A percentile compares a stretch with the other conserved stretches of the same genome.
Conservation (phyloP, 2,329 filamentous ascomycete species). For the Venturia asperata region DNA sequence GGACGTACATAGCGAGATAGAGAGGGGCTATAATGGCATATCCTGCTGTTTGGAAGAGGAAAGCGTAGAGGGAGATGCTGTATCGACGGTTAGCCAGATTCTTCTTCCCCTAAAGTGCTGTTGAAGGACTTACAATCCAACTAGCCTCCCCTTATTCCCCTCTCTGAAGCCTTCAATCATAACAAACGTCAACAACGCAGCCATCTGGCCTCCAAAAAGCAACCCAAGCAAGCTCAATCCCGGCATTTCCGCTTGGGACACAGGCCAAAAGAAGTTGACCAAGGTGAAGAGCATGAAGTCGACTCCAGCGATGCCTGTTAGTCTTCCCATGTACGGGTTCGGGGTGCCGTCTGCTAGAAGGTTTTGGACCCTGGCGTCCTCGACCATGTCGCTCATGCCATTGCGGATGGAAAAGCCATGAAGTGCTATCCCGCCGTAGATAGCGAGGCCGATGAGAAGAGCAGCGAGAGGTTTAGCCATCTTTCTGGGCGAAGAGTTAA, state of each 20-base stretch:
- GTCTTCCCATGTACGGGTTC: not conserved
- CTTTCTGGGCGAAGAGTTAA: not conserved
- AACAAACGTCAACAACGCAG: not conserved
- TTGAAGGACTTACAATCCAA: conserved; percentile 7
- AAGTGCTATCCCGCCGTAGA: conserved; percentile 1
- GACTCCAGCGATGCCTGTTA: conserved; percentile 5
- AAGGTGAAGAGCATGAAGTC: conserved; percentile 10
- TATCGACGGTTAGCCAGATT: too few species aligned
- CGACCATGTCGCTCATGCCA: conserved; percentile 13
- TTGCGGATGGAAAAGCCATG: conserved; percentile 16
- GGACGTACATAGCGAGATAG: conserved; percentile 7
- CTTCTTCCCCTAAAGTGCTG: too few species aligned
- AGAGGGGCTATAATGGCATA: not conserved
- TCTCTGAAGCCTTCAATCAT: conserved; percentile 15
- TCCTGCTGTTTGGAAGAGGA: conserved; percentile 14
- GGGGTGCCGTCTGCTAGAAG: conserved; percentile 8
- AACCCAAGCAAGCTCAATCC: conserved; percentile 3
- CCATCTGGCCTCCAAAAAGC: not conserved
- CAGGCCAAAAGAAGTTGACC: conserved; percentile 17
- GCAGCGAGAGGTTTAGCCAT: not conserved
- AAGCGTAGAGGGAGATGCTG: conserved; percentile 1
- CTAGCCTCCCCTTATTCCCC: conserved; percentile 13
- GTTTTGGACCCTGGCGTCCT: not conserved
- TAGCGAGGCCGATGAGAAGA: not conserved
- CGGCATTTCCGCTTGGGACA: not conserved